Base-by-base conservation (phyloP, 257 asterid genomes). In the Striga asiatica region DNA sequence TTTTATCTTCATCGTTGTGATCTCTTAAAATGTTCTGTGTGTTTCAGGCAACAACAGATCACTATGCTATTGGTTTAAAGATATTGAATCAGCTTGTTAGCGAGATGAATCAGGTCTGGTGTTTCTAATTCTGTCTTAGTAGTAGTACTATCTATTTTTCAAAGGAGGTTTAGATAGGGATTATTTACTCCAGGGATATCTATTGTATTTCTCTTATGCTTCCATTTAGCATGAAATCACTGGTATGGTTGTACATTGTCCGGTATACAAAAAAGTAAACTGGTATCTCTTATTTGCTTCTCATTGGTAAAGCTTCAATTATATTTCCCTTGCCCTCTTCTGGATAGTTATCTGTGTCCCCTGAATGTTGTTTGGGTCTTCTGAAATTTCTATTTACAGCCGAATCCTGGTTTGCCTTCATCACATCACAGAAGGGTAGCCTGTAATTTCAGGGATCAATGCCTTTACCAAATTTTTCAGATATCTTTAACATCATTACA, bases 361-460 rank as follows among this genome's bases (percentile, higher is more conserved):
- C 41, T 62, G 58, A 51, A 45, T 50, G 71, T 67, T 45, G 53
- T 58, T 58, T 66, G 56, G 54, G 56, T 39, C 61, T 62, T 54
- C 41, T 62, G 70, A 34, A 64, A 41, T 43, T 66, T 68, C 25
- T 61, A 41, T 45, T 48, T 63, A 39, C 84, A 92, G 98, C 78
- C 93, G 58, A 92, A 78, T 70, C 89, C 94, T 24, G 98, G 95
- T 66, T 58, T 84, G 72, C 89, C 95, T 54, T 82, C 98, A 60
- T 75, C 97, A 58, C 95, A 82, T 68, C 98, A 92, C 74, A 85
- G 98, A 47, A 85, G 94, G 79, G 96, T 92, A 63, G 92, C 98
- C 45, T 80, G 94, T 71, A 70, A 84, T 35, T 92, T 88, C 64
- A 79, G 97, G 81, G 98, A 92, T 69, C 81, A 82, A 38, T 84